A percentile compares a stretch with the other conserved stretches of the same genome.
Conservation (phyloP, 1,284 basidiomycete genomes). For the Papiliotrema laurentii region DNA sequence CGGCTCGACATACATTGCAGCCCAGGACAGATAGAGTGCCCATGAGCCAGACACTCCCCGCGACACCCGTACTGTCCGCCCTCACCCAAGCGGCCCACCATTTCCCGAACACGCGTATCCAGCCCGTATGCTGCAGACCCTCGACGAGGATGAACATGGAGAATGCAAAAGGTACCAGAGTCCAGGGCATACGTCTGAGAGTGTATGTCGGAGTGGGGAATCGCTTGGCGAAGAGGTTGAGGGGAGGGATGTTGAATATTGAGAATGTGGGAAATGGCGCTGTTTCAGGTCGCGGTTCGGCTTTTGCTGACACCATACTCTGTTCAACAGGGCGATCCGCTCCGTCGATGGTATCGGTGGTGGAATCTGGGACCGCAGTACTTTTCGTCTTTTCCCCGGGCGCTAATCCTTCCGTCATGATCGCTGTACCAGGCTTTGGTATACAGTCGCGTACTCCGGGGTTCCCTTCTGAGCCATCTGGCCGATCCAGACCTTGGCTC, state of each 20-base stretch:
- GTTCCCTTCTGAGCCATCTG: no score
- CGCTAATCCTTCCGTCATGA: neutral
- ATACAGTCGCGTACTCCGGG: no score
- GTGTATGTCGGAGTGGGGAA: conserved; percentile 73
- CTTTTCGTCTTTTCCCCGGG: neutral
- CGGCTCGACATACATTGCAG: conserved; percentile 62
- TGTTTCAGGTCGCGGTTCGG: neutral
- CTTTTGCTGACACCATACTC: neutral
- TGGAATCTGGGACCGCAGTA: neutral
- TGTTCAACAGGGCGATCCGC: neutral
- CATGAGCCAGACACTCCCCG: conserved; percentile 52
- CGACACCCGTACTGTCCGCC: conserved; percentile 45
- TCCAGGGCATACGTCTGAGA: conserved; percentile 54
- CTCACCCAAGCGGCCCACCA: conserved; percentile 60
- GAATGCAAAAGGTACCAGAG: conserved; percentile 83
- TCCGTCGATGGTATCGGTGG: no score
- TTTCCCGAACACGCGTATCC: conserved; percentile 77
- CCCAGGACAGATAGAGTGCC: conserved; percentile 60
- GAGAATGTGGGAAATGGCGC: no score
- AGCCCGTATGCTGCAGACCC: conserved; percentile 75
- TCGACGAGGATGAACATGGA: conserved; percentile 94
- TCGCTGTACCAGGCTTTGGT: neutral
- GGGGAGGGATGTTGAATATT: conserved; percentile 2
- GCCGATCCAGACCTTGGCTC: neutral
- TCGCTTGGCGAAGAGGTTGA: conserved; percentile 9